These are phyloP conservation scores for Herpotrichia juniperi DNA, from an alignment of 2,329 filamentous ascomycete species.

Conservation along the genomic window DNA sequence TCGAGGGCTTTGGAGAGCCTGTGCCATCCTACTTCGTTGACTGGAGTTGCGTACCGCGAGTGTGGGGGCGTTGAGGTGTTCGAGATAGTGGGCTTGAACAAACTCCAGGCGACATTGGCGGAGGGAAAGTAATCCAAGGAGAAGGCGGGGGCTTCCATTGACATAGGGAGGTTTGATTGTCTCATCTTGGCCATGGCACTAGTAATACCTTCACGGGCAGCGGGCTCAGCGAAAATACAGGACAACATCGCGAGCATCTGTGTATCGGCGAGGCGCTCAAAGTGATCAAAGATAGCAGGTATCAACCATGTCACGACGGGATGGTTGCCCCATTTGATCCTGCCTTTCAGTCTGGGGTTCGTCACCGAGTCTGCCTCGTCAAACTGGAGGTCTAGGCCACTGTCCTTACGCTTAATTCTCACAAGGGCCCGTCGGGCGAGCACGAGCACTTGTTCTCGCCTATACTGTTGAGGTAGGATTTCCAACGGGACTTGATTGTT, in stretches of 20 bases:
- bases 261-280: conserved; percentile 64
- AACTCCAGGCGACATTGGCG: conserved; percentile 50
- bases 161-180: conserved; percentile 46
- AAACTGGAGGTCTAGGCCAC: conserved; percentile 55
- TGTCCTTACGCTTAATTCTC: conserved; percentile 56
- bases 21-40: conserved; percentile 39
- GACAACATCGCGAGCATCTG: conserved; percentile 72
- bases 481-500: conserved; percentile 77
- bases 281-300: conserved; percentile 63
- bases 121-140: conserved; percentile 56
- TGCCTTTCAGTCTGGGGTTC: conserved; percentile 48
- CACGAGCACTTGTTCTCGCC: conserved; percentile 68
- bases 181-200: conserved; percentile 43
- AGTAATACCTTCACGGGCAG: conserved; percentile 47
- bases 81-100: conserved; percentile 46
- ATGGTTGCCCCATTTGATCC: conserved; percentile 63
- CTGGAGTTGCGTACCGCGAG: conserved; percentile 37
- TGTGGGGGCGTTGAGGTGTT: conserved; percentile 38
- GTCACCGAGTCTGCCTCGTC: conserved; percentile 49
- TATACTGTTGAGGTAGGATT: conserved; percentile 61
- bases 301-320: conserved; percentile 64
- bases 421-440: conserved; percentile 69
- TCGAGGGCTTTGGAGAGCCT: conserved; percentile 36
- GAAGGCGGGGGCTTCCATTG: conserved; percentile 52
- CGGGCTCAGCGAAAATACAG: conserved; percentile 62